Percentiles rank a stretch among this genome's conserved stretches.
These are phyloP conservation scores for Aspergillus sp. DNA, from an alignment of 2,329 filamentous ascomycete species.

Conservation along the genomic window DNA sequence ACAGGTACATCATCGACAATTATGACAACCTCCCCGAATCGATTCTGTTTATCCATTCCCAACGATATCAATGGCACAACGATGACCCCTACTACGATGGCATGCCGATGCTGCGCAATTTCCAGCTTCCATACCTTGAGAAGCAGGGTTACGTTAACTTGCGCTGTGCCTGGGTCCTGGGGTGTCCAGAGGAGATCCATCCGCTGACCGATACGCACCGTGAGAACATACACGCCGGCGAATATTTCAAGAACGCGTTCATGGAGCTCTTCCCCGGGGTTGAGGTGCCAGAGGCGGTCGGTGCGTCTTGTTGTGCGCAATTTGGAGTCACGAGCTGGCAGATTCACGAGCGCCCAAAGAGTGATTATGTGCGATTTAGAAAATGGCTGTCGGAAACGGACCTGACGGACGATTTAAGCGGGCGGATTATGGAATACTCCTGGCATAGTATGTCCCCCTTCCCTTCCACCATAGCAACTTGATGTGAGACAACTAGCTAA, in stretches of 20 bases:
- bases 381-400: constrained; percentile 51
- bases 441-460: constrained; percentile 53
- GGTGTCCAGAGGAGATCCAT: constrained; percentile 53
- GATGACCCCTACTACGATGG: constrained; percentile 55
- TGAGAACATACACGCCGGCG: constrained; percentile 49
- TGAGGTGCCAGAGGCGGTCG: constrained; percentile 46
- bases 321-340: constrained; percentile 53
- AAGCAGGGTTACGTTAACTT: constrained; percentile 55
- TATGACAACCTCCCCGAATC: constrained; percentile 41
- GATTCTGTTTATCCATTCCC: constrained; percentile 44
- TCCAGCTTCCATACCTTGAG: constrained; percentile 51
- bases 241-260: constrained; percentile 51
- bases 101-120: constrained; percentile 48
- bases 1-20: constrained; percentile 45
- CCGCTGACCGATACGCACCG: constrained; percentile 45
- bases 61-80: constrained; percentile 49
- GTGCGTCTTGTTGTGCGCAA: constrained; percentile 56
- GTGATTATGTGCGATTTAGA: constrained; percentile 51
- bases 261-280: constrained; percentile 48
- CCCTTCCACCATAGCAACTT: constrained; percentile 14
- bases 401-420: constrained; percentile 50
- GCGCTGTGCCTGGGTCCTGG: constrained; percentile 53
- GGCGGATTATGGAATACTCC: constrained; percentile 58
- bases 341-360: constrained; percentile 45
- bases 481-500: constrained; percentile 1